A percentile compares a stretch with the other conserved stretches of the same genome.
These are phyloP conservation scores for Boechera divaricarpa DNA, from an alignment of 345 rosid species.

Conservation along the genomic window DNA sequence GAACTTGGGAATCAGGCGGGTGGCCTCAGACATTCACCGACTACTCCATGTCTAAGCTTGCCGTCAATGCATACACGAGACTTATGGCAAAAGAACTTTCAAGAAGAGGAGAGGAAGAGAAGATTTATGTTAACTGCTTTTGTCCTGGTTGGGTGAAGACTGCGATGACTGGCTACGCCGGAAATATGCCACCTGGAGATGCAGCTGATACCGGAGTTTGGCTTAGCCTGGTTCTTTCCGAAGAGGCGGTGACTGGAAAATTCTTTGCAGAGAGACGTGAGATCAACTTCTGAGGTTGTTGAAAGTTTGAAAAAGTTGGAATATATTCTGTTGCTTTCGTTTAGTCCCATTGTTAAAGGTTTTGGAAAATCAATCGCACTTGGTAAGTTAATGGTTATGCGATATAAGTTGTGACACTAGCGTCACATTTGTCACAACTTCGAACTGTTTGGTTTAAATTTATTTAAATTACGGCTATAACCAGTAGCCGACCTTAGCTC, in stretches of 20 bases:
- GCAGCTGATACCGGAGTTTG: constrained; percentile 97
- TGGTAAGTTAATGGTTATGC: background rate
- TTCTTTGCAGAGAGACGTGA: constrained; percentile 97
- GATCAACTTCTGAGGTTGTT: constrained; percentile 54
- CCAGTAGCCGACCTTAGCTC: constrained; percentile 88
- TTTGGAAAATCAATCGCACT: background rate
- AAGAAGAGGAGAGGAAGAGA: constrained; percentile 64
- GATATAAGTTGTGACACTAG: background rate
- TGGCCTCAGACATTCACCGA: constrained; percentile 88
- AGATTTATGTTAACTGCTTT: constrained; percentile 78
- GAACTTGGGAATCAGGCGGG: constrained; percentile 79
- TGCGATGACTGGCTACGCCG: constrained; percentile 90
- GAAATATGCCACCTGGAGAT: constrained; percentile 68
- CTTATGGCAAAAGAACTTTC: constrained; percentile 62
- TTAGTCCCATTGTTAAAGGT: constrained; percentile 9
- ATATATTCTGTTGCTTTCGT: background rate
- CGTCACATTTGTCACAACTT: background rate
- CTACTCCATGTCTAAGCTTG: constrained; percentile 90
- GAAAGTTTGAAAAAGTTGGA: background rate
- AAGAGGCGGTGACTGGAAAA: constrained; percentile 67
- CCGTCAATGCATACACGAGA: constrained; percentile 78
- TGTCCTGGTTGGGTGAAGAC: constrained; percentile 99
- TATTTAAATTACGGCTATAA: fast-evolving
- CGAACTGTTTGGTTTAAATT: background rate
- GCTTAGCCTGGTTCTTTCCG: constrained; percentile 76